These are phyloP conservation scores for Isatis lusitanica DNA, from an alignment of 441 rosid species.

Conservation along the genomic window DNA sequence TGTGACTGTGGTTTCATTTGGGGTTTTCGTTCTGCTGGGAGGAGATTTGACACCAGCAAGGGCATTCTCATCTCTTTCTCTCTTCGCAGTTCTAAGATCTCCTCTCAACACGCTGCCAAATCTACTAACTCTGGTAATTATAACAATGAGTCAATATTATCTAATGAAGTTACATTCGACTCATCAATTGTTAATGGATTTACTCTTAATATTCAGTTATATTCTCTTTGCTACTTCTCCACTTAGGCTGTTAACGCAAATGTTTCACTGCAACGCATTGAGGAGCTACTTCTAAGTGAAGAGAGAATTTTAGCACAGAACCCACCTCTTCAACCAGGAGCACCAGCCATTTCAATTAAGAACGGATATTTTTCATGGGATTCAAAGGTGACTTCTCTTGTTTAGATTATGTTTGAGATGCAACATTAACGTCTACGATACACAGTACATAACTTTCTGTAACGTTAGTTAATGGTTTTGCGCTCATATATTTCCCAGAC, in stretches of 20 bases:
- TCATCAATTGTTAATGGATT: neutral
- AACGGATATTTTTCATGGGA: conserved; percentile 95
- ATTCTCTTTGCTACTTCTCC: conserved; percentile 18
- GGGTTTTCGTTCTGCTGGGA: conserved; percentile 86
- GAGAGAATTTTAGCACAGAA: conserved; percentile 79
- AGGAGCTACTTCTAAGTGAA: conserved; percentile 82
- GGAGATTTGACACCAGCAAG: conserved; percentile 94
- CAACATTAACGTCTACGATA: neutral
- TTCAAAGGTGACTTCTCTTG: conserved; percentile 51
- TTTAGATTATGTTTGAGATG: conserved; percentile 9
- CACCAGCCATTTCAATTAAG: conserved; percentile 82
- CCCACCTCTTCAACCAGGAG: conserved; percentile 74
- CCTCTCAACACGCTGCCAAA: conserved; percentile 90
- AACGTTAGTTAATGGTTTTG: neutral
- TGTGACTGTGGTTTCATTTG: conserved; percentile 88
- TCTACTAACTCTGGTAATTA: conserved; percentile 75
- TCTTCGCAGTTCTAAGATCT: conserved; percentile 74
- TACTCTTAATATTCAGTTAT: conserved; percentile 1
- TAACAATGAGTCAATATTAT: neutral
- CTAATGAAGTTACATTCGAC: too few species aligned
- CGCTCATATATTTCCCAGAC: conserved; percentile 43
- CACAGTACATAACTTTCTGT: conserved; percentile 1
- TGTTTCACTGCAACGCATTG: conserved; percentile 87
- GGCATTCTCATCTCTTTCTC: conserved; percentile 97
- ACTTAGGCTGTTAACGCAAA: conserved; percentile 87